Evolutionary conservation across 306 rosid species (phyloP), one percentile per base, ranked within the genome.

Genomic region (Gastrolobium bilobum): DNA sequence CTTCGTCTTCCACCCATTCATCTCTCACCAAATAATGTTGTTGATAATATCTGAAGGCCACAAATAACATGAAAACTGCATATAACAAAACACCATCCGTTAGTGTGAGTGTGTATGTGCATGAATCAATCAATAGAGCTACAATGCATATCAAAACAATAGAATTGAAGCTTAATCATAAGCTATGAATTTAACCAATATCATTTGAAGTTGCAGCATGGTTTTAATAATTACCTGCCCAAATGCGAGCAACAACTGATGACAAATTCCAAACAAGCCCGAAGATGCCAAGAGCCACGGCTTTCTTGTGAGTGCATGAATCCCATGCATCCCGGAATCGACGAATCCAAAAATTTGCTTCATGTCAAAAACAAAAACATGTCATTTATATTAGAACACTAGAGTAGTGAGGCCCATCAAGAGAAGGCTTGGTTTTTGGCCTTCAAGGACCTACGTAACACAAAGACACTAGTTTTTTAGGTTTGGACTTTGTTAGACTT

Each of bases 311-410:
- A 38, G 93, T 77, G 75, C 97, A 92, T 8, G 97, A 86, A 79
- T 90, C 87, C 98, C 98, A 94, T 4, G 94, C 92, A 81, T 92
- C 96, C 6, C 87, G 88, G 47, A 92, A 88, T 46, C 92, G 88
- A 2, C 88, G 90, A 58, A 87, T 71, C 98, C 98, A 94, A 73
- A 90, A 90, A 71, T 83, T 86, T 44, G 82, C 98, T 90, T 63
- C 82, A 79, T n/a, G n/a, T 52, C 35, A 64, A 53, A 29, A 50
- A 38, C 58, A 31, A 53, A 54, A 9, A 40, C 0, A 20, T 38
- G 52, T 0, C n/a, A 46, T 69, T 47, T 7, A 26, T 54, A 26
- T 58, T 59, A 70, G 34, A 68, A 33, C 58, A 20, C 13, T 33
- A 15, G 5, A 33, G 47, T 11, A 29, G 33, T 2, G 26, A 58